Evolutionary conservation across 129 eudicot species (phyloP).

Genomic region (Lactuca sativa): DNA sequence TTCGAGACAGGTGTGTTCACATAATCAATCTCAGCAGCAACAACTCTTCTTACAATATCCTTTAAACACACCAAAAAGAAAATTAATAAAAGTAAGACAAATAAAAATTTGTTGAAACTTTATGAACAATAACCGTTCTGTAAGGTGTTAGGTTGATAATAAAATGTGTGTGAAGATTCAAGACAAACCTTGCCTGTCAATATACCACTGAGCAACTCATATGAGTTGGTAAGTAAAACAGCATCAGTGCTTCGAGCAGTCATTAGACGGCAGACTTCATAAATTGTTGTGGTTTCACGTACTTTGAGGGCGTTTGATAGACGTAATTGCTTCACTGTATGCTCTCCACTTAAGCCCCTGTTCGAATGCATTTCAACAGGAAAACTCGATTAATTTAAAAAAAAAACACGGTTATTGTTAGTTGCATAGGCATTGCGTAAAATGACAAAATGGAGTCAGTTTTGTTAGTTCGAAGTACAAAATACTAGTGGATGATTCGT

Average conservation of each 20-base stretch:
- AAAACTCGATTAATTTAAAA: background rate
- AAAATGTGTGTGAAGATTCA: background rate
- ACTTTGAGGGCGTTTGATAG: conserved; percentile 84
- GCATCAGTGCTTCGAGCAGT: conserved; percentile 93
- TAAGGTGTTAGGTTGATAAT: background rate
- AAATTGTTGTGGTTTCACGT: conserved; percentile 72
- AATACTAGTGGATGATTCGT: no score
- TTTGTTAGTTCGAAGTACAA: no score
- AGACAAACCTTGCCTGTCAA: conserved; percentile 76
- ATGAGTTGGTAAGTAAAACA: conserved; percentile 81
- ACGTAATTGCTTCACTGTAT: conserved; percentile 85
- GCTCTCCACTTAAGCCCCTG: conserved; percentile 84
- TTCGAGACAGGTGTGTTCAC: conserved; percentile 85
- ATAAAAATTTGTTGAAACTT: no score
- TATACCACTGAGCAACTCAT: conserved; percentile 90
- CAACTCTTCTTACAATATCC: conserved; percentile 87
- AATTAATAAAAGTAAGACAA: no score
- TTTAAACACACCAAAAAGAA: conserved; percentile 29
- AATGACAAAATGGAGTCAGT: no score
- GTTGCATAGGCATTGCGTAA: no score
- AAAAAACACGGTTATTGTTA: no score
- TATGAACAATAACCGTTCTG: background rate
- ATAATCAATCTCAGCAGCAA: conserved; percentile 74
- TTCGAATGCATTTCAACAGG: conserved; percentile 7
- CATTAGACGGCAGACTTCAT: conserved; percentile 92